A percentile compares a stretch with the other conserved stretches of the same genome.
Conservation (phyloP, 441 rosid species). For the Populus hybrid region DNA sequence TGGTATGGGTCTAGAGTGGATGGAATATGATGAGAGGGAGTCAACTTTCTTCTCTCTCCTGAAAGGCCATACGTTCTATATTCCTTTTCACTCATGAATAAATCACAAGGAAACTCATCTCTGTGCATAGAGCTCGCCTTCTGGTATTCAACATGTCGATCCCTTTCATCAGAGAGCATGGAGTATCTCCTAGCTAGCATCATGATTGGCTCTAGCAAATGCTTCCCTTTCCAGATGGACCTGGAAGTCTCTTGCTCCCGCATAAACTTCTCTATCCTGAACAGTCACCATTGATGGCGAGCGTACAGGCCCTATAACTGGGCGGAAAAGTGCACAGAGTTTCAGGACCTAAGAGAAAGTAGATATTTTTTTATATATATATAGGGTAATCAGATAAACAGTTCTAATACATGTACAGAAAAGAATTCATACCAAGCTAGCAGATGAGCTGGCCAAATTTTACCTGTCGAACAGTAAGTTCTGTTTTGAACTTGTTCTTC, state of each 20-base stretch:
- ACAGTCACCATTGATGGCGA: constrained; percentile 23
- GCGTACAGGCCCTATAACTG: constrained; percentile 30
- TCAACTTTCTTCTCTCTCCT: constrained; percentile 45
- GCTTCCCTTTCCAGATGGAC: constrained; percentile 26
- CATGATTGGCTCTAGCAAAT: constrained; percentile 25
- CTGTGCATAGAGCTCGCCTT: constrained; percentile 24
- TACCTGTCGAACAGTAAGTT: constrained; percentile 64
- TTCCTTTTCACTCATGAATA: constrained; percentile 61
- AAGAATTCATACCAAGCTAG: constrained; percentile 15
- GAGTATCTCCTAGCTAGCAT: constrained; percentile 41
- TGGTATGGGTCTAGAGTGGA: constrained; percentile 37
- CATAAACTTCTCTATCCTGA: constrained; percentile 30
- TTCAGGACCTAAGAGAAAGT: constrained; percentile 53
- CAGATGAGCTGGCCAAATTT: constrained; percentile 18
- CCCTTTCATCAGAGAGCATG: constrained; percentile 33
- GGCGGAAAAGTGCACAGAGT: constrained; percentile 65
- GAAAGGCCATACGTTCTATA: constrained; percentile 62
- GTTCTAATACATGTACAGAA: constrained; percentile 7
- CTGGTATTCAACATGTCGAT: constrained; percentile 17
- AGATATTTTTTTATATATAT: background rate
- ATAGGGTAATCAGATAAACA: background rate
- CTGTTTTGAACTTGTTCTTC: constrained; percentile 70
- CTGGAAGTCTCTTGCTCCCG: constrained; percentile 25
- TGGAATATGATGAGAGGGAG: constrained; percentile 25
- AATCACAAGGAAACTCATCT: constrained; percentile 42